phyloP scores from a whole-genome alignment of 2,329 filamentous ascomycete genomes.

The Pseudogymnoascus sp. region DNA sequence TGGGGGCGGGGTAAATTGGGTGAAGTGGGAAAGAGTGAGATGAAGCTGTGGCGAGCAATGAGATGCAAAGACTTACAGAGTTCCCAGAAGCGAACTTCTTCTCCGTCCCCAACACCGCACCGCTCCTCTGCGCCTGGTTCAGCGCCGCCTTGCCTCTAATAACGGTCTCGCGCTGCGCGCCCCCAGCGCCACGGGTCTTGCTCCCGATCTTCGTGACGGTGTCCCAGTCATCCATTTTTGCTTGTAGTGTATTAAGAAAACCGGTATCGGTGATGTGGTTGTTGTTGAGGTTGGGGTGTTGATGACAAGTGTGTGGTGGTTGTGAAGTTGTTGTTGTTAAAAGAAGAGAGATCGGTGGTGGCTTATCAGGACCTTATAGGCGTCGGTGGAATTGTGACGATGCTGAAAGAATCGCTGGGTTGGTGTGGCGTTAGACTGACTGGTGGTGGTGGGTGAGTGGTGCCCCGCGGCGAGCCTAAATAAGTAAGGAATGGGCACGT shows the following conservation, averaged over 20 bases:
- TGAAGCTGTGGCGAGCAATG: background rate
- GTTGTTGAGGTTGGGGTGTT: background rate
- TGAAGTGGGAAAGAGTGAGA: no score
- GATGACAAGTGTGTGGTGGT: constrained; percentile 9
- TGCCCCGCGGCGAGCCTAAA: constrained; percentile 2
- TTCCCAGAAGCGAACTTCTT: constrained; percentile 86
- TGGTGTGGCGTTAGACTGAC: background rate
- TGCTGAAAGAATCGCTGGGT: background rate
- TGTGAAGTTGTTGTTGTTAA: constrained; percentile 11
- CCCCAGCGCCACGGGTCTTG: constrained; percentile 64
- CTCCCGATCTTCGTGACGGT: constrained; percentile 85
- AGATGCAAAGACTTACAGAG: constrained; percentile 48
- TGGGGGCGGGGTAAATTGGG: background rate
- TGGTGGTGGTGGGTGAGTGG: background rate
- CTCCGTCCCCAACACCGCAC: constrained; percentile 71
- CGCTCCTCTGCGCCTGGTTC: constrained; percentile 81
- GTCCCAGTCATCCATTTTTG: constrained; percentile 71
- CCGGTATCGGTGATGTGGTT: background rate
- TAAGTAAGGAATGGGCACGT: background rate
- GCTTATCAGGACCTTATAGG: background rate
- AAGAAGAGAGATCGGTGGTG: background rate
- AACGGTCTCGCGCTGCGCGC: constrained; percentile 69
- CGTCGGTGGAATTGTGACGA: constrained; percentile 6
- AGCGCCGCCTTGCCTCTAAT: constrained; percentile 73
- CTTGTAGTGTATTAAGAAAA: background rate